Conservation (phyloP, 768 basidiomycete genomes). For the Melanogaster broomeanus region DNA sequence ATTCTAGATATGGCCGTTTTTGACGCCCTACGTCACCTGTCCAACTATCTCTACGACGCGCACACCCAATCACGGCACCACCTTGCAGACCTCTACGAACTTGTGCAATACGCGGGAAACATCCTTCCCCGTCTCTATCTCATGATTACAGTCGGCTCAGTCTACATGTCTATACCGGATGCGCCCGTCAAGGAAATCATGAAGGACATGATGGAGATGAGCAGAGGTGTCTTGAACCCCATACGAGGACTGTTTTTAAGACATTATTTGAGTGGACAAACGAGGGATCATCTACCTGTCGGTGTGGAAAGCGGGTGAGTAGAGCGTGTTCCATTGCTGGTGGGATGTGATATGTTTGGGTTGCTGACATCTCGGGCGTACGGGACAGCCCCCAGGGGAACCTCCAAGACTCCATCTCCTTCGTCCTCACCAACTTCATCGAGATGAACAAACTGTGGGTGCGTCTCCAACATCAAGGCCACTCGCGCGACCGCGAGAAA, state of each 20-base stretch:
- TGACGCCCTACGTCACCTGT: conserved; percentile 92
- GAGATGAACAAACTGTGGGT: conserved; percentile 99
- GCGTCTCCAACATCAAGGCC: conserved; percentile 95
- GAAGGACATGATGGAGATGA: conserved; percentile 99
- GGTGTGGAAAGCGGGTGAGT: conserved; percentile 79
- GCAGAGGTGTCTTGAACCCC: conserved; percentile 95
- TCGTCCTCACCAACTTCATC: conserved; percentile 97
- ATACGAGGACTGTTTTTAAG: conserved; percentile 93
- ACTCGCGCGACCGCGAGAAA: conserved; percentile 95
- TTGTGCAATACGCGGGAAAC: conserved; percentile 99
- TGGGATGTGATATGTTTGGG: not conserved
- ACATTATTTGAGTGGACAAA: conserved; percentile 97
- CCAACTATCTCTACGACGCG: conserved; percentile 95
- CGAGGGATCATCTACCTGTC: conserved; percentile 92
- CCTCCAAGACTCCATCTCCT: conserved; percentile 92
- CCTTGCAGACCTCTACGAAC: conserved; percentile 96
- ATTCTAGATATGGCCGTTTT: conserved; percentile 94
- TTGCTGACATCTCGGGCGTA: conserved; percentile 1
- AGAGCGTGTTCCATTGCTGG: not conserved
- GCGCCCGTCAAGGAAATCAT: conserved; percentile 99
- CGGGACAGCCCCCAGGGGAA: conserved; percentile 74
- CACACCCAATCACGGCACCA: conserved; percentile 92
- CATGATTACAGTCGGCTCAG: conserved; percentile 99
- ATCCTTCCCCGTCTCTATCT: conserved; percentile 93
- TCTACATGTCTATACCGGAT: conserved; percentile 98